Percentiles rank a stretch among this genome's conserved stretches.
Conservation (phyloP, 2,329 filamentous ascomycete genomes). For the Paraphaeosphaeria minitans region DNA sequence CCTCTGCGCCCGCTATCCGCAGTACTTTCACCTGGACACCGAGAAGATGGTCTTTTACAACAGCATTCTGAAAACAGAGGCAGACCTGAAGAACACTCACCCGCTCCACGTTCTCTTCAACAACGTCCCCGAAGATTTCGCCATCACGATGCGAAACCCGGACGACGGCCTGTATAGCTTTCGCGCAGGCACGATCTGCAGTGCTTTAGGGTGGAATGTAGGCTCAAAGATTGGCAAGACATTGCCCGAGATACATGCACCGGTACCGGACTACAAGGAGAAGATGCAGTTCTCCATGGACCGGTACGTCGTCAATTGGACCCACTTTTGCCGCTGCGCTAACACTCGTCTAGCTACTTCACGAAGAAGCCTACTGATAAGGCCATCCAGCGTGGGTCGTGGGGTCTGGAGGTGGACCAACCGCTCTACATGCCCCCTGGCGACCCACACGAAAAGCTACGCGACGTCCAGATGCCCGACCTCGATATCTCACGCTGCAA, state of each 20-base stretch:
- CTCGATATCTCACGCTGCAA: slow-evolving; percentile 65
- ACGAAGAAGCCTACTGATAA: slow-evolving; percentile 74
- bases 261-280: slow-evolving; percentile 81
- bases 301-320: slow-evolving; percentile 56
- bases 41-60: slow-evolving; percentile 69
- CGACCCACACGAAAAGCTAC: slow-evolving; percentile 66
- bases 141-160: slow-evolving; percentile 73
- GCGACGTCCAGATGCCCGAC: slow-evolving; percentile 61
- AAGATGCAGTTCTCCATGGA: slow-evolving; percentile 92
- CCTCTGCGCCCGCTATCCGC: slow-evolving; percentile 76
- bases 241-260: slow-evolving; percentile 72
- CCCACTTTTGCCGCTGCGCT: slow-evolving; percentile 9
- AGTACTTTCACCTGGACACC: slow-evolving; percentile 67
- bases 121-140: slow-evolving; percentile 86
- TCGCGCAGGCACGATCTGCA: slow-evolving; percentile 78
- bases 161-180: slow-evolving; percentile 74
- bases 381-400: slow-evolving; percentile 82
- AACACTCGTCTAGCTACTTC: slow-evolving; percentile 66
- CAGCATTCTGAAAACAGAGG: slow-evolving; percentile 65
- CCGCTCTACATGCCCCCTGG: slow-evolving; percentile 77
- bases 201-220: slow-evolving; percentile 79
- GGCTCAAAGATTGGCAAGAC: slow-evolving; percentile 73
- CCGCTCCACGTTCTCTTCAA: slow-evolving; percentile 74
- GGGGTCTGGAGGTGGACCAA: slow-evolving; percentile 77
- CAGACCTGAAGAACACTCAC: slow-evolving; percentile 64